Base-by-base conservation (phyloP, 306 rosid species). In the Prunus mongolica region DNA sequence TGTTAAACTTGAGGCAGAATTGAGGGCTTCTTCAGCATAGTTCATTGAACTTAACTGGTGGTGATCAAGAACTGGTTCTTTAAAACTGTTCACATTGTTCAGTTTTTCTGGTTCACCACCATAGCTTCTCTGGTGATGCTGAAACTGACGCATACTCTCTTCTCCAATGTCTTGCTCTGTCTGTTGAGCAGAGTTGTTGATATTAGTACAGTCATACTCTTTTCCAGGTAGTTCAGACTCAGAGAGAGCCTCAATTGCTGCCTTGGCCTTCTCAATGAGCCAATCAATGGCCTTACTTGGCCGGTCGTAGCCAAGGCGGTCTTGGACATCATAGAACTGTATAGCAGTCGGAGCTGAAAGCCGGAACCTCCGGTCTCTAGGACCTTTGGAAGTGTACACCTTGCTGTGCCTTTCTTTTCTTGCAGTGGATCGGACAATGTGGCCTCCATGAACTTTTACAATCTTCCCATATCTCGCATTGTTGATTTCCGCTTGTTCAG, bases 281-380 rank as follows among this genome's bases (percentile, higher is more conserved):
- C 84, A 80, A 49, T 80, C 80, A 61, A 80, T 69, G 65, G 73
- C 80, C n/a, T 75, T 75, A 45, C 76, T 63, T 15, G 80, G 84
- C 45, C 69, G 65, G 41, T 62, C 68, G 28, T 18, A 69, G 46
- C 84, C 84, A 20, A 80, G 84, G 27, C 77, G 84, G 65, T 80
- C 84, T 75, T 80, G 84, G 13, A 80, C 54, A 54, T 80, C 84
- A 27, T 75, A 80, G 54, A 80, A 80, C 61, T 75, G 44, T 68
- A 80, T 52, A 12, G 84, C 84, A 8, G 77, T 80, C 2, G 13
- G 41, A 69, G 80, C 77, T 11, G 84, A 69, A 60, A 75, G 72
- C 45, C 84, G 30, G 58, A 80, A 73, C 32, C 84, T 78, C 61
- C 76, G 46, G 72, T 75, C 84, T 80, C 77, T 80, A 4, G 51